Percentiles rank a stretch among this genome's conserved stretches.
Evolutionary conservation across 2,329 filamentous ascomycete species (phyloP).

Genomic region (Botryotinia narcissicola): DNA sequence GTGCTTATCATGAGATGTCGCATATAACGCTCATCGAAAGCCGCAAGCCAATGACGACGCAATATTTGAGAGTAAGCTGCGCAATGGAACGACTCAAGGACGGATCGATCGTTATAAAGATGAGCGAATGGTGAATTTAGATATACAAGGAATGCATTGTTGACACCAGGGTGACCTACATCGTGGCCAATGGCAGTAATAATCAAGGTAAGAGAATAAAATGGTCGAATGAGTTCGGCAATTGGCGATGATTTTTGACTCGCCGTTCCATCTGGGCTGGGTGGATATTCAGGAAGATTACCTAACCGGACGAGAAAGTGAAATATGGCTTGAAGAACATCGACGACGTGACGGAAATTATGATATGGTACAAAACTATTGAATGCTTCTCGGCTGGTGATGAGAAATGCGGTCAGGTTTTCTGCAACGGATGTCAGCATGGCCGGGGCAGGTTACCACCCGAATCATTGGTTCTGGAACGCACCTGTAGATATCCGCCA

Average conservation of each 20-base stretch:
- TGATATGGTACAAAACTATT: constrained; percentile 96
- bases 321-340: constrained; percentile 92
- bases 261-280: constrained; percentile 24
- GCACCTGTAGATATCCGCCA: constrained; percentile 78
- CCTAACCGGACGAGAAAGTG: constrained; percentile 82
- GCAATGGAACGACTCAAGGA: constrained; percentile 95
- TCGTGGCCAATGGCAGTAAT: constrained; percentile 98
- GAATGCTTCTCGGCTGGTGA: constrained; percentile 90
- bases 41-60: constrained; percentile 83
- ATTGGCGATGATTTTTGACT: constrained; percentile 57
- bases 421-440: constrained; percentile 54
- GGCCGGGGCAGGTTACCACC: constrained; percentile 29
- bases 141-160: constrained; percentile 92
- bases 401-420: constrained; percentile 78
- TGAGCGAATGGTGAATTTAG: constrained; percentile 91
- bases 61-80: constrained; percentile 96
- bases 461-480: constrained; percentile 37
- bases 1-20: constrained; percentile 92
- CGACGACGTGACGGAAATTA: constrained; percentile 96
- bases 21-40: constrained; percentile 76
- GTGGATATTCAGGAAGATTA: constrained; percentile 66
- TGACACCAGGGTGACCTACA: constrained; percentile 95
- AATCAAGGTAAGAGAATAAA: constrained; percentile 84
- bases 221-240: constrained; percentile 73
- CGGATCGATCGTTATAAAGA: constrained; percentile 94